phyloP scores from a whole-genome alignment of 2,329 filamentous ascomycete genomes.

The Tolypocladium ophioglossoides region DNA sequence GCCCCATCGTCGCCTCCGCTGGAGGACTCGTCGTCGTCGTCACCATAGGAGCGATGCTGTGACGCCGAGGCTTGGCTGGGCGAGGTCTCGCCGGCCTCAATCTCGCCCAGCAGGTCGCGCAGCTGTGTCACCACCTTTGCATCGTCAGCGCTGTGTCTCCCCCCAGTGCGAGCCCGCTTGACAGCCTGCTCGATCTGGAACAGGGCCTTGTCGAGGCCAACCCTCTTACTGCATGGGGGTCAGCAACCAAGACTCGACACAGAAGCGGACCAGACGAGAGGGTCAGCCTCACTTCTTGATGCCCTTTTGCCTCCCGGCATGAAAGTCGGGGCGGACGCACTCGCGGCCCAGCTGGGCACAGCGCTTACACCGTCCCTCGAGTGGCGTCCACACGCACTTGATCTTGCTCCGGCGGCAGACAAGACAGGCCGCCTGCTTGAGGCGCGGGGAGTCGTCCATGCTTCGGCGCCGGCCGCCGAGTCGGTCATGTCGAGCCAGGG shows the following conservation, averaged over 20 bases:
- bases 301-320: conserved; percentile 62
- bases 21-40: conserved; percentile 21
- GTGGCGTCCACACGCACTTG: conserved; percentile 48
- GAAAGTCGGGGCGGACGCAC: conserved; percentile 62
- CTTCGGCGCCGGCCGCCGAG: not conserved
- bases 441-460: conserved; percentile 14
- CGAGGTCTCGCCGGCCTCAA: conserved; percentile 8
- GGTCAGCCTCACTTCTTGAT: conserved; percentile 55
- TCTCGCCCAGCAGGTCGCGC: conserved; percentile 26
- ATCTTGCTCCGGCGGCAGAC: conserved; percentile 59
- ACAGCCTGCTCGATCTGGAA: conserved; percentile 64
- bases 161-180: conserved; percentile 38
- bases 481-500: not conserved
- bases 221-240: conserved; percentile 48
- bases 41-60: conserved; percentile 8
- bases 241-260: not conserved
- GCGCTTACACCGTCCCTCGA: conserved; percentile 45
- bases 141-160: conserved; percentile 30
- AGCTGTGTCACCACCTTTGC: conserved; percentile 33
- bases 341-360: conserved; percentile 47
- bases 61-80: conserved; percentile 1
- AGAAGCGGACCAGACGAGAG: not conserved
- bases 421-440: conserved; percentile 44
- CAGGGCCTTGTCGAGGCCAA: conserved; percentile 63
- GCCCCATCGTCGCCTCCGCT: conserved; percentile 17